Base-by-base conservation (phyloP, 2,329 filamentous ascomycete species). In the Colletotrichum lentis region DNA sequence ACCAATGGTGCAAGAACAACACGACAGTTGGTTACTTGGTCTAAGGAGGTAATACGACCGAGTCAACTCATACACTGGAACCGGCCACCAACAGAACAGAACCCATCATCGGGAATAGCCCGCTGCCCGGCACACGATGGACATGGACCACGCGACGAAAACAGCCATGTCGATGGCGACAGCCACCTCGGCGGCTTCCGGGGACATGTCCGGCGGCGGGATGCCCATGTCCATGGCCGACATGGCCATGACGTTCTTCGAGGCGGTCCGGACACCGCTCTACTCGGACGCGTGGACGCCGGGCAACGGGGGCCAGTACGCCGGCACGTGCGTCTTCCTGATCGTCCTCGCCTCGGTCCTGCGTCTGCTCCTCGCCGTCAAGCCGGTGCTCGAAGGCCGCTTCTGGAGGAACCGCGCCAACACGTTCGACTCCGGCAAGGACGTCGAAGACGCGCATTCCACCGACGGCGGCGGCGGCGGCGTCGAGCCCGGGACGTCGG, bases 261-360 rank as follows among this genome's bases (percentile, higher is more conserved):
- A 89, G 71, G 85, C 79, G 66, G 80, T 77, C 53, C 72, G 74
- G 58, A 87, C 85, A 2, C 77, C 86, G 0, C 82, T 88, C 69
- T 88, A 81, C 80, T 90, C 92, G 12, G 77, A 79, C 20, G 77
- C 83, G 60, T 98, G 94, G 93, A 91, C 91, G 3, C 95, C 95
- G 5, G 79, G 76, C 24, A 89, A 81, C 44, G 81, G 84, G 4
- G 92, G 90, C 73, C 81, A 85, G 66, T 98, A 97, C 79, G 93
- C 93, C 1, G 95, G 88, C 63, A 97, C 93, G 31, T 97, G 95
- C 83, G 91, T 97, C 77, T 97, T 97, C 80, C 86, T 97, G 66
- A 89, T 97, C 76, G 73, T 91, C 43, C 88, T 98, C 60, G 90
- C 89, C 69, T 83, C 90, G 68, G 74, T 91, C 62, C 89, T 90